Base-by-base conservation (phyloP, 1,284 basidiomycete species). In the Microbotryomycetes sp. region DNA sequence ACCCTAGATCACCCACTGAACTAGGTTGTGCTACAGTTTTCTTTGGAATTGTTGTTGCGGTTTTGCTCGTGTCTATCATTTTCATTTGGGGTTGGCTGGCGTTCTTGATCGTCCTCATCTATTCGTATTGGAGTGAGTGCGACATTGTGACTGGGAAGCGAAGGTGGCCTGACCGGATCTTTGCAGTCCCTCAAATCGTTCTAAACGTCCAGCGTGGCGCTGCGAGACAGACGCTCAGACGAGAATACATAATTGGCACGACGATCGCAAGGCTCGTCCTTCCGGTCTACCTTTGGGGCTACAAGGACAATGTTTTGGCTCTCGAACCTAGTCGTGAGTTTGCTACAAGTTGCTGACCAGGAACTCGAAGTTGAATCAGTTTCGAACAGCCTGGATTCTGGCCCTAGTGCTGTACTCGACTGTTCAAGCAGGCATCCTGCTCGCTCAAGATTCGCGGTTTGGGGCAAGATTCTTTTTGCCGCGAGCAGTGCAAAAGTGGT, bases 221-320 rank as follows among this genome's bases (percentile, higher is more conserved):
- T 5, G 67, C 69, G 0, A 62, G 69, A 5, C 60, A 65, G 61
- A 66, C 65, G 4, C 62, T 75, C 16, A 47, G 61, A 15, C 55
- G 65, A 29, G 62, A 68, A 52, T 75, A 71, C 31, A 66, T 75
- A 45, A 9, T 74, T 16, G 73, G 71, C 11, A 73, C 71, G 21
- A 73, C 73, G n/a, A 11, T 71, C 27, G 66, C 67, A 18, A 65
- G 74, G 23, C 63, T 75, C 21, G 65, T 70, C 46, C 55, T 75
- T n/a, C 75, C 75, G 5, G 45, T 72, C 27, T 75, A 75, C 62
- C 65, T 75, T 46, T 75, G 67, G 60, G 72, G 60, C 3, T 72
- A 65, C 54, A 68, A 62, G 5, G 57, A 62, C 45, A 75, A 75
- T 56, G 63, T 73, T 23, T 57, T 75, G 30, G 68, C 69, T 35